Base-by-base conservation (phyloP, 805 yeast genomes). In the Tetrapisispora taiwanensis region DNA sequence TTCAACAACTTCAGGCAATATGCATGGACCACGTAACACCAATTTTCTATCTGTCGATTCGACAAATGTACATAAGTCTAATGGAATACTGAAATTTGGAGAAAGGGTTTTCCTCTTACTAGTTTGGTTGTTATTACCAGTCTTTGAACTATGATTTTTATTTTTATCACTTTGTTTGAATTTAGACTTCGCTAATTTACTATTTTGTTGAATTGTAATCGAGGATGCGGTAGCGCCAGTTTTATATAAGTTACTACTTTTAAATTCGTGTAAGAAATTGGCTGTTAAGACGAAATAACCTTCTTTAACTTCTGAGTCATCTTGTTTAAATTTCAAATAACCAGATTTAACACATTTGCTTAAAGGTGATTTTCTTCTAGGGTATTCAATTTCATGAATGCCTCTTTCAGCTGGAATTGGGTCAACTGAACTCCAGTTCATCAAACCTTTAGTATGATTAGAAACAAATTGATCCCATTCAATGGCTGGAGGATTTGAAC, bases 401-500 rank as follows among this genome's bases (percentile, higher is more conserved):
- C 72, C 74, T 46, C 78, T 60, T 26, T 68, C 62, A 37, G 60
- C 59, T 27, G 73, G 74, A n/a, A 66, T 49, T 6, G 68, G 65
- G 35, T 63, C 64, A 20, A 56, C 62, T 5, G 73, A 58, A 46
- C 65, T 66, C 60, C 66, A 59, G 39, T 61, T 53, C 44, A 64
- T 51, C 28, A 74, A 46, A 41, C 75, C 67, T 45, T 69, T 65
- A 26, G 65, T 68, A 26, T 68, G 68, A 39, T 64, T 62, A 38
- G 68, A 65, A 41, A 81, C 76, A 48, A 79, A 81, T 41, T 74
- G 74, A 55, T 81, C 84, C 87, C 87, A 81, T 60, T 81, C 89
- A 48, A 74, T 65, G 35, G 71, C 73, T n/a, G 77, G 71, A 40
- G 78, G 81, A 52, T 78, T 79, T 14, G 53, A 71, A 60, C 52